A percentile compares a stretch with the other conserved stretches of the same genome.
These are phyloP conservation scores for Mallotus repandus DNA, from an alignment of 441 rosid genomes.

Conservation along the genomic window DNA sequence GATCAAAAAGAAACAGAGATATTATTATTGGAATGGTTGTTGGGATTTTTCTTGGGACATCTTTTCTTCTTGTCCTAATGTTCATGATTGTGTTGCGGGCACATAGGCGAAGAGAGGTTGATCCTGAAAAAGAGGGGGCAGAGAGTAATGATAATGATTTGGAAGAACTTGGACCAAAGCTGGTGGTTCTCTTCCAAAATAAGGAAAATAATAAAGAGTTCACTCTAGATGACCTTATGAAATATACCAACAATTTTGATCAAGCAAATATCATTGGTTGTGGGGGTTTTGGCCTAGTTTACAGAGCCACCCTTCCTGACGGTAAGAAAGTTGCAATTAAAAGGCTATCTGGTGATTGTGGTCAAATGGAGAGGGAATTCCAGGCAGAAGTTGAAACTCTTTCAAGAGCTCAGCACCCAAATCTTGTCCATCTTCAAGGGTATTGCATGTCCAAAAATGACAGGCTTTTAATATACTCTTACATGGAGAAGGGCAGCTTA, in stretches of 20 bases:
- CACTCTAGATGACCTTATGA: conserved; percentile 60
- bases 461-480: conserved; percentile 70
- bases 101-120: conserved; percentile 56
- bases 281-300: conserved; percentile 92
- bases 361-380: conserved; percentile 89
- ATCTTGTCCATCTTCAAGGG: conserved; percentile 88
- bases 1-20: conserved; percentile 35
- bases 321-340: conserved; percentile 80
- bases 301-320: conserved; percentile 71
- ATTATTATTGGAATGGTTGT: conserved; percentile 46
- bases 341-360: conserved; percentile 85
- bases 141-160: conserved; percentile 39
- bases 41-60: conserved; percentile 53
- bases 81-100: conserved; percentile 49
- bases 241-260: conserved; percentile 70
- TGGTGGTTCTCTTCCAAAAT: conserved; percentile 61
- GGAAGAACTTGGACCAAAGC: conserved; percentile 52
- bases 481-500: conserved; percentile 94
- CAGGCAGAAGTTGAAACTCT: conserved; percentile 91
- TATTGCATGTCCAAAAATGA: conserved; percentile 68
- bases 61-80: conserved; percentile 45
- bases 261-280: conserved; percentile 90
- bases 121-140: conserved; percentile 58
- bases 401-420: conserved; percentile 79
- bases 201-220: conserved; percentile 48